A percentile compares a stretch with the other conserved stretches of the same genome.
Evolutionary conservation across 148 eudicot species (phyloP).

Genomic region (Rhododendron henanense): DNA sequence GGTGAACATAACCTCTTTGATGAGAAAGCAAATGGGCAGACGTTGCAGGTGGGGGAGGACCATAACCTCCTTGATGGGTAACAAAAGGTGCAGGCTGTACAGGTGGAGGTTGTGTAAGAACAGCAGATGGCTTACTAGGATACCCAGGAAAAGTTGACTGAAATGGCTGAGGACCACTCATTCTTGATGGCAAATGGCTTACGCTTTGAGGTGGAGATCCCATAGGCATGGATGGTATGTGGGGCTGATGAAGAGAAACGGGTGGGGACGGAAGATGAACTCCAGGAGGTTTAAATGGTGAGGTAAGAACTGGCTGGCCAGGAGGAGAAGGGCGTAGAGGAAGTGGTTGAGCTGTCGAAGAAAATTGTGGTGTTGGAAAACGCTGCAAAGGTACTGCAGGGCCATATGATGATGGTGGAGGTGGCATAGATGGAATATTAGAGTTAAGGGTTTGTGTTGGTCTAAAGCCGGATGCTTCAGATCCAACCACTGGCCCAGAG

Average conservation of each 20-base stretch:
- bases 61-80: slow-evolving; percentile 50
- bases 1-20: slow-evolving; percentile 51
- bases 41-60: slow-evolving; percentile 30
- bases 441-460: slow-evolving; percentile 39
- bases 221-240: slow-evolving; percentile 29
- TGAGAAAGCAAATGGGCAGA: slow-evolving; percentile 43
- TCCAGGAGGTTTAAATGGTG: slow-evolving; percentile 49
- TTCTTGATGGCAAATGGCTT: slow-evolving; percentile 25
- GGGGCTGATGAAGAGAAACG: slow-evolving; percentile 22
- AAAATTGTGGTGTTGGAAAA: slow-evolving; percentile 52
- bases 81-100: slow-evolving; percentile 37
- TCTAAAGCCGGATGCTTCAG: slow-evolving; percentile 46
- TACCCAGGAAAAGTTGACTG: slow-evolving; percentile 34
- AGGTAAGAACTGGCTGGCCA: slow-evolving; percentile 47
- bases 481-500: slow-evolving; percentile 39
- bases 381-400: slow-evolving; percentile 55
- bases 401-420: slow-evolving; percentile 35
- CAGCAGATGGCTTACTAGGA: slow-evolving; percentile 21
- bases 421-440: slow-evolving; percentile 26
- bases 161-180: slow-evolving; percentile 19
- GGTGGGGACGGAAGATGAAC: slow-evolving; percentile 24
- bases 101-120: slow-evolving; percentile 32
- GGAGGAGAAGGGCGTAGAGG: slow-evolving; percentile 33
- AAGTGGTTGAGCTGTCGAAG: slow-evolving; percentile 43
- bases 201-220: slow-evolving; percentile 43